Evolutionary conservation across 805 yeast genomes (phyloP).

Genomic region (Starmera dryadoides): DNA sequence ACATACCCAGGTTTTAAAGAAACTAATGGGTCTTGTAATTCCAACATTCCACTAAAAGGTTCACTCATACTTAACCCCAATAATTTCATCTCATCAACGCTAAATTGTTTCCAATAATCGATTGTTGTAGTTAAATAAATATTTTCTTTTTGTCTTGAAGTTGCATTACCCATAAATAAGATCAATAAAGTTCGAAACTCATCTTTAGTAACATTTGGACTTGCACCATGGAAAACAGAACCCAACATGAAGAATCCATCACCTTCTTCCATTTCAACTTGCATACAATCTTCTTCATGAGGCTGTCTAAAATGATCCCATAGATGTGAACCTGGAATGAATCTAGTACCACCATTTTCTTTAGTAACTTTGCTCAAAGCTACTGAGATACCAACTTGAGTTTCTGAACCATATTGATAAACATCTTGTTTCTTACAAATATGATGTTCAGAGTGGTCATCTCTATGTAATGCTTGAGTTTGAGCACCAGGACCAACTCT

Average conservation of each 20-base stretch:
- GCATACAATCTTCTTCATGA: conserved; percentile 13
- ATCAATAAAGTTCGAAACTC: conserved; percentile 20
- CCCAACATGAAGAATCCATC: conserved; percentile 25
- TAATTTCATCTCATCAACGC: conserved; percentile 1
- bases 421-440: conserved; percentile 8
- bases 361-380: conserved; percentile 14
- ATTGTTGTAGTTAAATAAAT: conserved; percentile 16
- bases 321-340: conserved; percentile 27
- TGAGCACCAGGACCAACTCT: conserved; percentile 22
- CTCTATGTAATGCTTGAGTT: conserved; percentile 19
- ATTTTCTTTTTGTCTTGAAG: conserved; percentile 24
- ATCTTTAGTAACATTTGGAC: conserved; percentile 21
- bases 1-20: neutral
- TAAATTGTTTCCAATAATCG: conserved; percentile 15
- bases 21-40: conserved; percentile 4
- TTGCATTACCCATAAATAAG: conserved; percentile 23
- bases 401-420: conserved; percentile 15
- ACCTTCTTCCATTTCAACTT: conserved; percentile 24
- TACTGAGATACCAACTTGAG: conserved; percentile 16
- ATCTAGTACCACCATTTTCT: conserved; percentile 24
- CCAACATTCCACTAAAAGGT: conserved; percentile 6
- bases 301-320: conserved; percentile 23
- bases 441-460: conserved; percentile 20
- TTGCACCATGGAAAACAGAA: conserved; percentile 24
- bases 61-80: conserved; percentile 5